These are phyloP conservation scores for Coniferiporia weirii DNA, from an alignment of 1,284 basidiomycete genomes.

Conservation along the genomic window DNA sequence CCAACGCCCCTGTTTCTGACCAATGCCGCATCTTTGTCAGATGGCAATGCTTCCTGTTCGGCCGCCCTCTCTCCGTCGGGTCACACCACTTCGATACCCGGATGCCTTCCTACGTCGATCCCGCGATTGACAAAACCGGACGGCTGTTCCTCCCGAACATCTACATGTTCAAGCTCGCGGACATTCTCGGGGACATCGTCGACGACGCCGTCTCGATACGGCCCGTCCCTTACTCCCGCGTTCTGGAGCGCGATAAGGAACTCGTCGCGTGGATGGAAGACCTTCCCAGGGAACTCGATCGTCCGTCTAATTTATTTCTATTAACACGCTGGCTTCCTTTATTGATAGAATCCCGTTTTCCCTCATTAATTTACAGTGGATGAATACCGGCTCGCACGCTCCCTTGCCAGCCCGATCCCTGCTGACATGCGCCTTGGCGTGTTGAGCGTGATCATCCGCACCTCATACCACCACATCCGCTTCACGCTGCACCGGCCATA, in stretches of 20 bases:
- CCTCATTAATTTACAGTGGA: constrained; percentile 35
- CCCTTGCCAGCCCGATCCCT: constrained; percentile 54
- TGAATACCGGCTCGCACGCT: constrained; percentile 63
- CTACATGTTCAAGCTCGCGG: constrained; percentile 68
- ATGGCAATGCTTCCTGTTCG: constrained; percentile 82
- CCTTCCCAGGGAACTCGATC: constrained; percentile 62
- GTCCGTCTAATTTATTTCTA: neutral
- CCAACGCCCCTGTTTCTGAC: no score
- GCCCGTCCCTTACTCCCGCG: constrained; percentile 64
- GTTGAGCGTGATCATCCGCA: constrained; percentile 71
- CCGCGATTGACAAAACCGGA: constrained; percentile 51
- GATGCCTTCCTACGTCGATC: constrained; percentile 61
- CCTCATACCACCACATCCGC: constrained; percentile 71
- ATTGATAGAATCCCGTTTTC: no score
- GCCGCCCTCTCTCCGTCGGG: constrained; percentile 66
- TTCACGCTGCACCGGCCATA: constrained; percentile 78
- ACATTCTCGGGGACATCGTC: constrained; percentile 75
- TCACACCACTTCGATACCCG: constrained; percentile 77
- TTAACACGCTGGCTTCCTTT: no score
- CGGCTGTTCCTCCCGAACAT: constrained; percentile 66
- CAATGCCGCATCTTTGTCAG: constrained; percentile 28
- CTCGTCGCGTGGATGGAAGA: constrained; percentile 68
- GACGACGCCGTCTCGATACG: constrained; percentile 74
- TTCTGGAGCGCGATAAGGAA: constrained; percentile 64
- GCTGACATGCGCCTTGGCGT: constrained; percentile 53